Base-by-base conservation (phyloP, 768 basidiomycete species). In the Collybia nuda region DNA sequence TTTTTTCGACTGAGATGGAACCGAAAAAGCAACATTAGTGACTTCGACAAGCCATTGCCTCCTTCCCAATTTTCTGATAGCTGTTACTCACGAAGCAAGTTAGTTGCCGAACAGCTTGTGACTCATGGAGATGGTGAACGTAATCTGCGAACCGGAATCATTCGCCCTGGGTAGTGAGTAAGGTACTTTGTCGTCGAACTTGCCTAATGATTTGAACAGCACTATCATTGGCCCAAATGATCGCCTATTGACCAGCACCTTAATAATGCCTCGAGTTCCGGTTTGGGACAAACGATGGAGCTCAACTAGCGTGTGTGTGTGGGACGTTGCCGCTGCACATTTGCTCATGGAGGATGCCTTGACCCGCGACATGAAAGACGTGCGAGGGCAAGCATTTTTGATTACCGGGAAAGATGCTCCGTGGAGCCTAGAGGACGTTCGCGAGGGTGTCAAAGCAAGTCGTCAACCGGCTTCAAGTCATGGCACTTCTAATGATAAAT, bases 51-150 rank as follows among this genome's bases (percentile, higher is more conserved):
- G 59, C 67, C 76, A 11, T 51, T 80, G 47, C 66, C 67, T 1
- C 68, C 68, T 52, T 69, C 72, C 2, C 63, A 63, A 0, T 28
- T 50, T 14, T 57, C 60, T 14, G 56, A 76, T 23, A 78, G 77
- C 56, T 75, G 75, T 21, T 85, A 85, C 60, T 77, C 79, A 56
- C 69, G 71, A 36, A 80, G 81, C 37, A 84, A 84, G 61, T 71
- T 74, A 8, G 57, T 72, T 47, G 81, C 80, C 1, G 82, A 84
- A 62, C 66, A 73, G 57, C 63, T 81, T 32, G 78, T 84, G 5
- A 62, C 79, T n/a, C 67, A 64, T 0, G 80, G 81, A n/a, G 81
- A 82, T 57, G 73, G 71, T 4, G 61, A 69, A 44, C 67, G 67
- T 4, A 72, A 72, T 7, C 62, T 84, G 9, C 61, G 70, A 43